phyloP scores from a whole-genome alignment of 2,329 filamentous ascomycete species.

The Eurotiales sp. region DNA sequence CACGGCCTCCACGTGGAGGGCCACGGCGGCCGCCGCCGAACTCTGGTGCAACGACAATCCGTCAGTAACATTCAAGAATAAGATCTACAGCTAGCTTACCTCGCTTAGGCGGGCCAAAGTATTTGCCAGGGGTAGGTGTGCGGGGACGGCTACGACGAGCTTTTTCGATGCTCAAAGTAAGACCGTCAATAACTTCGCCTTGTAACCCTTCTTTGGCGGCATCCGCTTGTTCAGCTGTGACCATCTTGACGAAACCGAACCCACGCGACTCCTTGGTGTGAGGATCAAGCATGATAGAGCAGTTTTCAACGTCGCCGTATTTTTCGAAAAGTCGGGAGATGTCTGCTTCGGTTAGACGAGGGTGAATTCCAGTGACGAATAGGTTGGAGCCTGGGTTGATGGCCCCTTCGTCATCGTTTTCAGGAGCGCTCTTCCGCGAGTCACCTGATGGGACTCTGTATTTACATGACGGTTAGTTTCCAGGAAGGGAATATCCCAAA shows the following conservation, averaged over 20 bases:
- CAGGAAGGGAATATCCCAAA: too few relatives aligned
- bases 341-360: constrained; percentile 81
- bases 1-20: constrained; percentile 40
- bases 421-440: constrained; percentile 39
- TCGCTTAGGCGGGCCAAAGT: constrained; percentile 97
- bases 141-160: constrained; percentile 90
- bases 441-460: constrained; percentile 47
- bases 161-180: constrained; percentile 97
- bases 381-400: constrained; percentile 95
- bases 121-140: constrained; percentile 96
- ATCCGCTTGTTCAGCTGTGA: constrained; percentile 89
- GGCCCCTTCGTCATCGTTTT: constrained; percentile 66
- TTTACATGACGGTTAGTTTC: too few relatives aligned
- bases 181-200: constrained; percentile 90
- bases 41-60: not conserved
- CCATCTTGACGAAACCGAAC: constrained; percentile 99
- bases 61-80: not conserved
- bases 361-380: constrained; percentile 97
- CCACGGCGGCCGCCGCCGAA: constrained; percentile 36
- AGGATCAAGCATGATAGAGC: constrained; percentile 98
- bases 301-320: constrained; percentile 97
- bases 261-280: constrained; percentile 98
- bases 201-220: constrained; percentile 95
- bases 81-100: constrained; percentile 55
- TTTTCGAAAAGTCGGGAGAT: constrained; percentile 96